A percentile compares a stretch with the other conserved stretches of the same genome.
These are phyloP conservation scores for Graphiopsis chlorocephala DNA, from an alignment of 2,329 filamentous ascomycete genomes.

Conservation along the genomic window DNA sequence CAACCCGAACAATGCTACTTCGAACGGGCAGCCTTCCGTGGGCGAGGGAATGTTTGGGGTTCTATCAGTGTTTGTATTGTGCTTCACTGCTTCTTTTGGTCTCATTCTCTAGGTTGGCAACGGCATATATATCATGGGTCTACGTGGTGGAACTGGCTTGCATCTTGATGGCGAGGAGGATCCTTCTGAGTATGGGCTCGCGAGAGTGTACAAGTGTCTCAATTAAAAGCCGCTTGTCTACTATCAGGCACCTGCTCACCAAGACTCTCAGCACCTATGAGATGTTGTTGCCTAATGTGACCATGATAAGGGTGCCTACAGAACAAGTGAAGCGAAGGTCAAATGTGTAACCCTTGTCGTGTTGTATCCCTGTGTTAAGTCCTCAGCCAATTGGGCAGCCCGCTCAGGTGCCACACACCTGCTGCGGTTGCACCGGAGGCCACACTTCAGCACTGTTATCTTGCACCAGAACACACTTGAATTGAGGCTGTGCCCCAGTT, in stretches of 20 bases:
- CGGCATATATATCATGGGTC: not conserved
- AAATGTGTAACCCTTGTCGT: not conserved
- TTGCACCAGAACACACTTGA: not conserved
- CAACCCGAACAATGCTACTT: not conserved
- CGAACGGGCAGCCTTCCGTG: not conserved
- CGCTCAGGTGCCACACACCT: not conserved
- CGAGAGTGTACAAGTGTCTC: not conserved
- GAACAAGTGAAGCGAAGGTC: no score
- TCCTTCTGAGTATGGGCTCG: no score
- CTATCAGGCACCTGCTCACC: no score
- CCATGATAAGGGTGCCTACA: no score
- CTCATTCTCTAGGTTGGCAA: not conserved
- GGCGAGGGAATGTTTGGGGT: not conserved
- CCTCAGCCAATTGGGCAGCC: not conserved
- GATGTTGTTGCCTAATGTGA: no score
- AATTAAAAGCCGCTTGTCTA: no score
- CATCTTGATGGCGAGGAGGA: not conserved
- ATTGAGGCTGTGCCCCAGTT: not conserved
- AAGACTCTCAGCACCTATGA: no score
- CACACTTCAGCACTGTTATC: not conserved
- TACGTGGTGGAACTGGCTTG: not conserved
- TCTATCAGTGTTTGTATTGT: not conserved
- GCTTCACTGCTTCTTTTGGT: not conserved
- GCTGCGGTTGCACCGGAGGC: not conserved
- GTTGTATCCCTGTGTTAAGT: not conserved